Evolutionary conservation across 2,329 filamentous ascomycete genomes (phyloP), one percentile per base, ranked within the genome.

Genomic region (Cryphonectria radicalis): DNA sequence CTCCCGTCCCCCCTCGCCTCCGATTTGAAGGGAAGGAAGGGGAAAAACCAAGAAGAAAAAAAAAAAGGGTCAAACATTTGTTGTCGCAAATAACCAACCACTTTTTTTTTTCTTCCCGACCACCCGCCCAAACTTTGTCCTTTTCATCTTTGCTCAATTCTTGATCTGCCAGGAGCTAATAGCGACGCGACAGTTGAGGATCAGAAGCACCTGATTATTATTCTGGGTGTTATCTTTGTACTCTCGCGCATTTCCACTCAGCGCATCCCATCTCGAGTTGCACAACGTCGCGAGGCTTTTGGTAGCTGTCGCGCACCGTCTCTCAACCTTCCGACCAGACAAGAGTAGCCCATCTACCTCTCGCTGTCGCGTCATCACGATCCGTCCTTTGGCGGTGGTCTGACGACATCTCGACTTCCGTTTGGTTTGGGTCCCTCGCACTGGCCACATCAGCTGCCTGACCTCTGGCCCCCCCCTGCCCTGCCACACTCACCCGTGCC

Each of bases 241-340:
- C 17, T 72, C 78, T 78, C 73, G 76, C 78, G 77, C 78, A 74
- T 77, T n/a, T 22, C 79, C 78, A 75, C 78, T 79, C 76, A 74
- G 73, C 74, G 70, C 71, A 75, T 75, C 76, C 40, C 74, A 74
- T 70, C 64, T 70, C 75, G 63, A 69, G 63, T 71, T 70, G 68
- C 66, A 69, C 72, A 72, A 66, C 62, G 74, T 75, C 74, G 74
- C 77, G 79, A 81, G 79, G 77, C 80, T 82, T 81, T 87, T 73
- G 79, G 78, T 87, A 86, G 85, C 81, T 80, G 81, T 87, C 84
- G 84, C 78, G 76, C 77, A 67, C 63, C 66, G 62, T 70, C 63
- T 32, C n/a, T 60, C 53, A 11, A 14, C 42, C 35, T 17, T n/a
- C n/a, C 37, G 7, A 64, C 62, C 62, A 64, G 43, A 13, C 42